Evolutionary conservation across 192 early-diverging fungal genomes (phyloP).

Genomic region (Haplosporangium gracile): DNA sequence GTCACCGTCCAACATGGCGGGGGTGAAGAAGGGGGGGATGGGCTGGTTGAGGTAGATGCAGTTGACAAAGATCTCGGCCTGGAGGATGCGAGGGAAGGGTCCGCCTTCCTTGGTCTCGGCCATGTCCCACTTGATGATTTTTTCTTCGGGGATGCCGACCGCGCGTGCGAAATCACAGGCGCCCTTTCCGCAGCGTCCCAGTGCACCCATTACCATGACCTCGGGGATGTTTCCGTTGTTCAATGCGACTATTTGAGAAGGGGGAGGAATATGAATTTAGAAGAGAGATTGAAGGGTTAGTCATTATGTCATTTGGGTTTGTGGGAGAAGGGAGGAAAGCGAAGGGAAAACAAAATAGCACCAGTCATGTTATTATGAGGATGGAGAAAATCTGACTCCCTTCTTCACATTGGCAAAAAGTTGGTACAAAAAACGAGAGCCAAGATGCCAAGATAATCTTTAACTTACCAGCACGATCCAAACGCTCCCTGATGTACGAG

Average conservation of each 20-base stretch:
- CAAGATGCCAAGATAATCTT: neutral
- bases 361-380: too few species aligned
- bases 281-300: neutral
- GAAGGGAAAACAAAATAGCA: neutral
- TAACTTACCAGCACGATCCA: slow-evolving; percentile 69
- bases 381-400: neutral
- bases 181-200: slow-evolving; percentile 95
- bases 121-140: slow-evolving; percentile 97
- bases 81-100: slow-evolving; percentile 92
- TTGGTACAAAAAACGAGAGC: neutral
- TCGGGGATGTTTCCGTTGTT: slow-evolving; percentile 77
- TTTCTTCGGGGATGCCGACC: slow-evolving; percentile 83
- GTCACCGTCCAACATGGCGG: slow-evolving; percentile 77
- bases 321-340: neutral
- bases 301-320: neutral
- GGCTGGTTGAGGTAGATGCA: slow-evolving; percentile 95
- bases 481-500: slow-evolving; percentile 72
- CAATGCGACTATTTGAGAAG: slow-evolving; percentile 38
- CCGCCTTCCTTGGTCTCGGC: slow-evolving; percentile 93
- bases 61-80: slow-evolving; percentile 97
- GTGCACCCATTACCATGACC: slow-evolving; percentile 98
- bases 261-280: neutral
- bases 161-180: slow-evolving; percentile 86
- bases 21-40: slow-evolving; percentile 96
- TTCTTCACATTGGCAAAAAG: too few species aligned